Evolutionary conservation across 140 eudicot species (phyloP), one percentile per base, ranked within the genome.

Genomic region (Ambrosia hybrid): DNA sequence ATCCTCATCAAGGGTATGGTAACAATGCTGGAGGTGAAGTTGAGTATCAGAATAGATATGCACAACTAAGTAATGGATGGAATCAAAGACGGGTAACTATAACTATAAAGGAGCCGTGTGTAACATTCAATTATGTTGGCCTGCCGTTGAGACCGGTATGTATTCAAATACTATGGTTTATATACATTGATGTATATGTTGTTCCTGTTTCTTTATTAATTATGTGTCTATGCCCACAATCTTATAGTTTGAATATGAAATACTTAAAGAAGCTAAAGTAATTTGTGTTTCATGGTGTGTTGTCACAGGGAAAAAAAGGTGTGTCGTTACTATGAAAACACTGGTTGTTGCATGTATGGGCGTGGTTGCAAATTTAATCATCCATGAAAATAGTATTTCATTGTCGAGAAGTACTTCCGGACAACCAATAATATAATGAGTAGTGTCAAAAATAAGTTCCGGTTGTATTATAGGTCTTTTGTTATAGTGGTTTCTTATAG

Each of bases 21-120:
- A 2, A 15, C 71, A 39, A 57, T 26, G 64, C 30, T 12, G 63
- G 60, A 68, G 63, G 57, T 51, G 61, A 59, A 65, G 75, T 43
- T 11, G 39, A 11, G 16, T 58, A 30, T 58, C 41, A 58, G 30
- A 58, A 58, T 4, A 2, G 41, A 58, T 58, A 26, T 12, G 8
- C 41, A 9, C 41, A 3, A 10, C 7, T 30, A 26, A 9, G 9
- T 58, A 58, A 58, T 10, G 6, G 65, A 1, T 33, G 39, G 65
- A 58, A 58, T 58, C 15, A 4, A 11, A 57, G 10, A 58, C 41
- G 3, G 6, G 62, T 57, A 17, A 57, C 41, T 58, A 11, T 58
- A 57, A 21, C 65, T 30, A 58, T 58, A 26, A 58, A 4, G 33
- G 34, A 17, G 34, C 34, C 61, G 8, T 16, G 9, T 15, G 60